Percentiles rank a stretch among this genome's conserved stretches.
These are phyloP conservation scores for Andrographis paniculata DNA, from an alignment of 305 asterid genomes.

Conservation along the genomic window DNA sequence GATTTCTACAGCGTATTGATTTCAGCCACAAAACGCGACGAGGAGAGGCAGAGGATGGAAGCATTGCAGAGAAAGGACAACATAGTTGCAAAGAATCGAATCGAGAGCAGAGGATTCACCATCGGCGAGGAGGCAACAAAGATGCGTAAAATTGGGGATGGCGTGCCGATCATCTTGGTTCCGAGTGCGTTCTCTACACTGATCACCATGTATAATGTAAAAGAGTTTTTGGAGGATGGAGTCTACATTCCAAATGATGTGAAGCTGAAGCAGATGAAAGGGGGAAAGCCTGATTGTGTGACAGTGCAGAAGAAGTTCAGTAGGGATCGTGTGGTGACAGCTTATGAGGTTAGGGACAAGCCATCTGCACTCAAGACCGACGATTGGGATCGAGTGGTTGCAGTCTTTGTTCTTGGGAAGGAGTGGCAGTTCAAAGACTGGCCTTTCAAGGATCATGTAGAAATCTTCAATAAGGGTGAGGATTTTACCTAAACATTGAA, in stretches of 20 bases:
- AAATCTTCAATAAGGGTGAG: slow-evolving; percentile 88
- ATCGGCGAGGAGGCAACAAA: slow-evolving; percentile 54
- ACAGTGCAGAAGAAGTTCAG: slow-evolving; percentile 97
- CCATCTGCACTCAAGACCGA: slow-evolving; percentile 85
- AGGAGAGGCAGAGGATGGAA: slow-evolving; percentile 71
- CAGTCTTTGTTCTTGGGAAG: slow-evolving; percentile 94
- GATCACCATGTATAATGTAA: slow-evolving; percentile 86
- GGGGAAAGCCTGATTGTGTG: slow-evolving; percentile 87
- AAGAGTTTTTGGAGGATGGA: slow-evolving; percentile 96
- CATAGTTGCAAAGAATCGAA: slow-evolving; percentile 77
- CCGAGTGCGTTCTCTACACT: slow-evolving; percentile 89
- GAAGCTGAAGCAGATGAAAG: slow-evolving; percentile 79
- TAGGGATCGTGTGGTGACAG: slow-evolving; percentile 90
- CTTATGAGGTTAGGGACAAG: slow-evolving; percentile 97
- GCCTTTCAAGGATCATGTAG: slow-evolving; percentile 96
- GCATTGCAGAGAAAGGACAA: slow-evolving; percentile 84
- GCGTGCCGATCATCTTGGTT: slow-evolving; percentile 88
- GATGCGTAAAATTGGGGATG: slow-evolving; percentile 87
- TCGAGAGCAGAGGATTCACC: slow-evolving; percentile 63
- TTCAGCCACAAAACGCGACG: slow-evolving; percentile 67
- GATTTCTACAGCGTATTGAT: slow-evolving; percentile 70
- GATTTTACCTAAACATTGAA: not conserved
- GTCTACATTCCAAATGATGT: slow-evolving; percentile 81
- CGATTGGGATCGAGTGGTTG: slow-evolving; percentile 98
- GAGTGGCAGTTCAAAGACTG: slow-evolving; percentile 99